Base-by-base conservation (phyloP, 177 flowering plant species). In the Vitis hybrid region DNA sequence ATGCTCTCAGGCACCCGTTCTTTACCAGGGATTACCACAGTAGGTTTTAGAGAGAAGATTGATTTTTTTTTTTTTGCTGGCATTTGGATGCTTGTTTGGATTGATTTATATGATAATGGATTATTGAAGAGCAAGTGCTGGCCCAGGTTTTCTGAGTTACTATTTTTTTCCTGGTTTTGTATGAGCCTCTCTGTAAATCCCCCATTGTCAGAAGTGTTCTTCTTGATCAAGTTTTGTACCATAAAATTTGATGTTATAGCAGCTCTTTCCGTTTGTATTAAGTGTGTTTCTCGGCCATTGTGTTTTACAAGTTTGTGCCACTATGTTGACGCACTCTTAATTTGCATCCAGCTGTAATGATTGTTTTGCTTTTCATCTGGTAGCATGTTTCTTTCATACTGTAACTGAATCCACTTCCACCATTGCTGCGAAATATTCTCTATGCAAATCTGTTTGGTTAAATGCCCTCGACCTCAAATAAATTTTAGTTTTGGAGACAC, bases 1-100 rank as follows among this genome's bases (percentile, higher is more conserved):
- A 84, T 58, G 85, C 87, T 27, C 82, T 84, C 12, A 72, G 82
- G 68, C 87, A 84, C 50, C 80, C 87, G 15, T 84, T 84, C 77
- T 78, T 84, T 57, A 74, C 75, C 21, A 62, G 78, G 63, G 76
- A 74, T 62, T 68, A 66, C 49, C 54, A 51, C 59, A 64, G 72
- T 66, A 69, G 81, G 63, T 74, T 64, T 63, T 79, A 56, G 59
- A 49, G 6, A 12, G 30, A 24, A 35, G 17, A 19, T 52, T 46
- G 12, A 6, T 6, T 17, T 8, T 6, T 17, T 8, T 60, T 11
- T 59, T 18, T 59, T 18, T 59, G 24, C 62, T 59, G 11, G 52
- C 40, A 19, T 32, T 30, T 18, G 10, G 17, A 32, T 40, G 49
- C 40, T 63, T 46, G 51, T 17, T 63, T n/a, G 60, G 60, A 57